A percentile compares a stretch with the other conserved stretches of the same genome.
phyloP scores from a whole-genome alignment of 805 yeast genomes.

The Saccharomyces kudriavzevii region DNA sequence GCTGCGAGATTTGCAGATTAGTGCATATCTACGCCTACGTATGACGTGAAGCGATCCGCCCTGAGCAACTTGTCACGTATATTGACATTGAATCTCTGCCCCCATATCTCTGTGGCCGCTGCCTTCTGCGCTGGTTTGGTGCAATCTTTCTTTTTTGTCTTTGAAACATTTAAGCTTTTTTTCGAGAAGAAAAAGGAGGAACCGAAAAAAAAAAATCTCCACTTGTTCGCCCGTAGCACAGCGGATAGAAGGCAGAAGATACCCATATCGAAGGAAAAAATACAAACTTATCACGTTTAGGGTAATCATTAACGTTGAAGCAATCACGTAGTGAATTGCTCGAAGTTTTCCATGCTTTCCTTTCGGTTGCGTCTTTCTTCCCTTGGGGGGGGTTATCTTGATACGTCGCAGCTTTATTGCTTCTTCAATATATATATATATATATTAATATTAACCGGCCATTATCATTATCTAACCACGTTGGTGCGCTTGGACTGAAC shows the following conservation, averaged over 20 bases:
- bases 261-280: background rate
- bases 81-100: conserved; percentile 6
- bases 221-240: background rate
- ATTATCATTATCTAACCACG: background rate
- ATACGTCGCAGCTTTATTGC: background rate
- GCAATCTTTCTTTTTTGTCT: background rate
- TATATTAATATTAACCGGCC: background rate
- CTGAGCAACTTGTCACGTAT: background rate
- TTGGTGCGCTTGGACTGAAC: background rate
- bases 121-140: background rate
- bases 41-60: background rate
- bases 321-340: background rate
- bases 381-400: background rate
- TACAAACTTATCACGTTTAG: background rate
- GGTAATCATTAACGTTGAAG: background rate
- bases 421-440: background rate
- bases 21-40: background rate
- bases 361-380: background rate
- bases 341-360: background rate
- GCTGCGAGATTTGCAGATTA: background rate
- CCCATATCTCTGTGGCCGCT: conserved; percentile 5
- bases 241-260: background rate
- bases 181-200: background rate
- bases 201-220: background rate
- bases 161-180: background rate